Base-by-base conservation (phyloP, 306 rosid genomes). In the Prinsepia uniflora region DNA sequence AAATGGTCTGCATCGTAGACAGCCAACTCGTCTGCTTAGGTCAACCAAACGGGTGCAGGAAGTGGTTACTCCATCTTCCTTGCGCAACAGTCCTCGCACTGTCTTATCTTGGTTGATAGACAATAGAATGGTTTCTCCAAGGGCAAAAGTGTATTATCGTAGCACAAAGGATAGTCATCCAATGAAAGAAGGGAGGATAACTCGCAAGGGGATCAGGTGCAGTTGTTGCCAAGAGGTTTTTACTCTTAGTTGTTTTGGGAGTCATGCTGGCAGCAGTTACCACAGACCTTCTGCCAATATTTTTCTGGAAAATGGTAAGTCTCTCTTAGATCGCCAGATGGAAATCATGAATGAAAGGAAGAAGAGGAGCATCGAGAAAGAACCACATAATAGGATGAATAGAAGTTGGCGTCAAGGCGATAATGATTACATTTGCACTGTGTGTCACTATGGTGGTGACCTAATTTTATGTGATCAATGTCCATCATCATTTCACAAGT, bases 31-130 rank as follows among this genome's bases (percentile, higher is more conserved):
- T 63, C 74, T 86, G 47, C 80, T 80, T 40, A 71, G 90, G 67
- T 84, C 90, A 73, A 76, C 78, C 45, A 88, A 92, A 73, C 83
- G 83, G 73, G 96, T 83, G 63, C 90, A 76, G 52, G 65, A 85
- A 65, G 82, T 75, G 72, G 78, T 70, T 70, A 36, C 76, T 42
- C 71, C 84, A 45, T 46, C 73, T 72, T 13, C 77, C 61, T 77
- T 87, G 72, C 85, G 81, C 80, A 80, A 58, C 15, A 84, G 81
- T 60, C 89, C 93, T 72, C 81, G 82, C 70, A 88, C 83, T 71
- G 74, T 89, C 50, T 73, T 90, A 40, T 90, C 96, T 74, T 93
- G 89, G 90, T 83, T 90, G 89, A 90, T 93, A 83, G 98, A 87
- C 78, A 81, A 81, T 76, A 84, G 79, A 30, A 19, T 53, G 36